Evolutionary conservation across 768 basidiomycete species (phyloP).

Genomic region (Strobilomyces dryophilus): DNA sequence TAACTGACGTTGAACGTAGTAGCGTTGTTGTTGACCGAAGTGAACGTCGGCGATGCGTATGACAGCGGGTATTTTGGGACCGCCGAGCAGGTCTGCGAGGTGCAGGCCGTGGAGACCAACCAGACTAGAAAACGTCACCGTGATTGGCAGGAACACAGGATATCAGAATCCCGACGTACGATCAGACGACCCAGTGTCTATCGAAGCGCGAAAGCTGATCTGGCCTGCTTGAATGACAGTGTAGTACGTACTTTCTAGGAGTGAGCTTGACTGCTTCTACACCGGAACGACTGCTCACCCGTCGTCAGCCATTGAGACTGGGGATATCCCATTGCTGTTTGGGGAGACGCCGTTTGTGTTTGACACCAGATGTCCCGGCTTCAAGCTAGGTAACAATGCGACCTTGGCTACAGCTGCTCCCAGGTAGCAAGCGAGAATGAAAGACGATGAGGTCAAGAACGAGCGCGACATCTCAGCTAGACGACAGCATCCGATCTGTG

Average conservation of each 20-base stretch:
- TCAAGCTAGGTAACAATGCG: conserved; percentile 12
- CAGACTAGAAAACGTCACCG: conserved; percentile 47
- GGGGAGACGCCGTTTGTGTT: conserved; percentile 14
- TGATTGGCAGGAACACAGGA: neutral
- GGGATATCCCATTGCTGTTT: conserved; percentile 39
- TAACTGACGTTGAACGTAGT: conserved; percentile 60
- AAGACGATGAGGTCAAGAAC: conserved; percentile 7
- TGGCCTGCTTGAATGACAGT: conserved; percentile 55
- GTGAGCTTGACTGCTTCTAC: conserved; percentile 5
- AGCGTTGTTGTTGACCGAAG: conserved; percentile 53
- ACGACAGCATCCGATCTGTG: conserved; percentile 18
- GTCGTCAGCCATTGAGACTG: conserved; percentile 44
- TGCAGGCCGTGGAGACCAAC: conserved; percentile 63
- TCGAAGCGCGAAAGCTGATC: conserved; percentile 61
- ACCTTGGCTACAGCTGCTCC: conserved; percentile 6
- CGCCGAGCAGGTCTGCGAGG: conserved; percentile 45
- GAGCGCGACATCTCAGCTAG: conserved; percentile 18
- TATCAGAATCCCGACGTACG: conserved; percentile 13
- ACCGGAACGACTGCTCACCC: conserved; percentile 40
- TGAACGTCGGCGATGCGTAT: conserved; percentile 65
- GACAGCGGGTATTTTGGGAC: conserved; percentile 69
- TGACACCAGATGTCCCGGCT: conserved; percentile 7
- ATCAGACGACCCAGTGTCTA: conserved; percentile 66
- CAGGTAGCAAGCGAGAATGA: conserved; percentile 10
- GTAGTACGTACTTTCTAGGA: conserved; percentile 57